phyloP scores from a whole-genome alignment of 2,329 filamentous ascomycete genomes.

The Triangularia verruculosa region DNA sequence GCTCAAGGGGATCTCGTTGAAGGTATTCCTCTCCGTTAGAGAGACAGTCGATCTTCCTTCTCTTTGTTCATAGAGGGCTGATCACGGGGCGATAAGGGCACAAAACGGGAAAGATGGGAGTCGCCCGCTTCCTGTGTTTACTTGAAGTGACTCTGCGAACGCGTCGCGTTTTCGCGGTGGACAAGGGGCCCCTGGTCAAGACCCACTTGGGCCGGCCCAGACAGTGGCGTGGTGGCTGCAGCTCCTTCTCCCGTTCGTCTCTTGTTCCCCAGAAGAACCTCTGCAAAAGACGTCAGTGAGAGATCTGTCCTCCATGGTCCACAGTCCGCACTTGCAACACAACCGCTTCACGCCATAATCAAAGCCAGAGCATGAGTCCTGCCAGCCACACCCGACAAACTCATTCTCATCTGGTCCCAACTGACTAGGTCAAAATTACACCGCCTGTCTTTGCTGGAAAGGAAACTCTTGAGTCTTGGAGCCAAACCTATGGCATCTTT shows the following conservation, averaged over 20 bases:
- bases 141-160: slow-evolving; percentile 14
- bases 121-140: slow-evolving; percentile 24
- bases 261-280: not conserved
- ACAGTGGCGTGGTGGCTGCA: slow-evolving; percentile 22
- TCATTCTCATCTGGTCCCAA: too few relatives aligned
- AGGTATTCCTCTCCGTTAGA: not conserved
- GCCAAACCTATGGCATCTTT: not conserved
- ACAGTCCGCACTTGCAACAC: not conserved
- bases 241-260: slow-evolving; percentile 7
- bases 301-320: not conserved
- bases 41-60: slow-evolving; percentile 1
- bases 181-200: slow-evolving; percentile 22
- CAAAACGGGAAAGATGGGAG: slow-evolving; percentile 20
- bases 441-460: slow-evolving; percentile 13
- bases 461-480: not conserved
- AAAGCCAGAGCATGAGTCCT: not conserved
- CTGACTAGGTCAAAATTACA: not conserved
- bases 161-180: slow-evolving; percentile 27
- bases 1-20: not conserved
- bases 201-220: slow-evolving; percentile 13
- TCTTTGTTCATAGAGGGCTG: slow-evolving; percentile 13
- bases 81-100: slow-evolving; percentile 22
- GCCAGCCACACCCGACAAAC: not conserved
- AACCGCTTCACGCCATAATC: not conserved
- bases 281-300: not conserved